Conservation (phyloP, 768 basidiomycete genomes). For the Udeniomyces megalosporus region DNA sequence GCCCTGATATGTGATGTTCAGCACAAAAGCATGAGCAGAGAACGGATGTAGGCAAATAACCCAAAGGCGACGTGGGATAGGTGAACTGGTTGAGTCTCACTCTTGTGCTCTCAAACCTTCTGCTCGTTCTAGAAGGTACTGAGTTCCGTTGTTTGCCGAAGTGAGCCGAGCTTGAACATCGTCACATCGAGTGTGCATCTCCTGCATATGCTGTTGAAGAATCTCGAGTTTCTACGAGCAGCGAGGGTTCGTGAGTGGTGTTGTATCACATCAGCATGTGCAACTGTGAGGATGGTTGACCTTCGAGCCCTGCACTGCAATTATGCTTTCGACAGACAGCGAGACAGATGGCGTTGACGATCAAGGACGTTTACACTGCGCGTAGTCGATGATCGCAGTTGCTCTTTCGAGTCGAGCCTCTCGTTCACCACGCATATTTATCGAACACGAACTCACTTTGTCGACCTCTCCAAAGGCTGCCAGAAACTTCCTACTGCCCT, state of each 20-base stretch:
- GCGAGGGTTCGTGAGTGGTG: too few species aligned
- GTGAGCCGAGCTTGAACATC: constrained; percentile 62
- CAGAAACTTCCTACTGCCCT: constrained; percentile 68
- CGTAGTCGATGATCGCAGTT: too few species aligned
- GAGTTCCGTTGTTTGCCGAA: constrained; percentile 60
- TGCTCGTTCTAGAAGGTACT: constrained; percentile 63
- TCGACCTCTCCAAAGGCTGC: constrained; percentile 76
- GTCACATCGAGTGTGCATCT: constrained; percentile 70
- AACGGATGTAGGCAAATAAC: background rate
- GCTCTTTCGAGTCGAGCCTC: too few species aligned
- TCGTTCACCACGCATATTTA: background rate
- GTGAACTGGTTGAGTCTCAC: constrained; percentile 30
- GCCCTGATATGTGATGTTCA: too few species aligned
- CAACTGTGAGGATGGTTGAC: too few species aligned
- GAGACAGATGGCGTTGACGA: too few species aligned
- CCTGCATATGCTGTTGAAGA: constrained; percentile 55
- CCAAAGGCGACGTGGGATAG: background rate
- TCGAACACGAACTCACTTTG: constrained; percentile 43
- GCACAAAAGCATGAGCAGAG: background rate
- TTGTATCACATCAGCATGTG: too few species aligned
- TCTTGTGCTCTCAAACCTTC: constrained; percentile 56
- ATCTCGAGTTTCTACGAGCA: constrained; percentile 57
- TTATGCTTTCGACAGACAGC: too few species aligned
- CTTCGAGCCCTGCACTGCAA: too few species aligned
- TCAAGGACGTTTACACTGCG: too few species aligned